phyloP scores from a whole-genome alignment of 768 basidiomycete genomes.

The Fomitopsis pulvina region DNA sequence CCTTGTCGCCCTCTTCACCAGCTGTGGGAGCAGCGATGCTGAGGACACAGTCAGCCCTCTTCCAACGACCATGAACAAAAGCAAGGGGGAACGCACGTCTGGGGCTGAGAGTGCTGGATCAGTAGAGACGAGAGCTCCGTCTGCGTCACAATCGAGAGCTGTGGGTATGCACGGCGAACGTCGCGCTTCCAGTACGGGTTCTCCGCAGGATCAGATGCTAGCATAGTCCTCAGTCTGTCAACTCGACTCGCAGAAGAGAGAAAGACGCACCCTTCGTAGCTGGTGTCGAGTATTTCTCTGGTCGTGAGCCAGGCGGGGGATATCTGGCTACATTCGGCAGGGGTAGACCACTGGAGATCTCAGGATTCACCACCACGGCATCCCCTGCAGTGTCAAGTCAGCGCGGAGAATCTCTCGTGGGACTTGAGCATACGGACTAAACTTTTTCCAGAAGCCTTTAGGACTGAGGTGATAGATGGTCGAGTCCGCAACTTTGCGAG shows the following conservation, averaged over 20 bases:
- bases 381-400: slow-evolving; percentile 51
- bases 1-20: slow-evolving; percentile 28
- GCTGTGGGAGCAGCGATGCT: slow-evolving; percentile 51
- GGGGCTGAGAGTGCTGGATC: slow-evolving; percentile 65
- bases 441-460: slow-evolving; percentile 96
- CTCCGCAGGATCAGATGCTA: slow-evolving; percentile 81
- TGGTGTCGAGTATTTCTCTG: slow-evolving; percentile 81
- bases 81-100: slow-evolving; percentile 44
- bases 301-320: slow-evolving; percentile 83
- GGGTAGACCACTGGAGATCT: slow-evolving; percentile 88
- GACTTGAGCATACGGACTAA: slow-evolving; percentile 48
- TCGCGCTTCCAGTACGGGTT: slow-evolving; percentile 97
- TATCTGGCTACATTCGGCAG: slow-evolving; percentile 65
- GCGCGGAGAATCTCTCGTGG: neutral
- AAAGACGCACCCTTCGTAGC: slow-evolving; percentile 69
- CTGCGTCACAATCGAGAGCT: slow-evolving; percentile 85
- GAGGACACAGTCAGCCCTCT: slow-evolving; percentile 12
- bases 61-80: slow-evolving; percentile 2
- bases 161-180: slow-evolving; percentile 88
- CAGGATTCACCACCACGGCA: slow-evolving; percentile 76
- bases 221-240: slow-evolving; percentile 11
- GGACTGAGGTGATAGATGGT: slow-evolving; percentile 87
- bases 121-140: slow-evolving; percentile 72
- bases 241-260: neutral
- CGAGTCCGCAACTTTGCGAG: slow-evolving; percentile 77